A percentile compares a stretch with the other conserved stretches of the same genome.
Conservation (phyloP, 805 yeast genomes). For the Sugiyamaella boreocaroliniensis region DNA sequence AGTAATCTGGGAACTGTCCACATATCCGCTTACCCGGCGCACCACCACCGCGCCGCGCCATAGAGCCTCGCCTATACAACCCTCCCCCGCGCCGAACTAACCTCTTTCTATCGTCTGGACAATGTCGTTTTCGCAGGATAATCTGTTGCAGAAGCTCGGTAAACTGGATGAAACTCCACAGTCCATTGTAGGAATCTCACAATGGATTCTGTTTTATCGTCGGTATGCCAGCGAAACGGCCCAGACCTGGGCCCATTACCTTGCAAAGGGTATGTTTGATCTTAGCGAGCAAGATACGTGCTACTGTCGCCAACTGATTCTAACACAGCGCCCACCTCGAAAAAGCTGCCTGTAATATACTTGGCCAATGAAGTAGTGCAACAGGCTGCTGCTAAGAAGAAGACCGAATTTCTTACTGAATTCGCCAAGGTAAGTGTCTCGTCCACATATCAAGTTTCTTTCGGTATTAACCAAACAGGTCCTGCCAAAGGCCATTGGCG, state of each 20-base stretch:
- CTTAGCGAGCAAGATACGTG: too few species aligned
- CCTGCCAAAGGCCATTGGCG: conserved; percentile 33
- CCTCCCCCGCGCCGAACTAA: too few species aligned
- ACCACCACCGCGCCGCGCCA: too few species aligned
- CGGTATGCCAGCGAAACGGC: conserved; percentile 50
- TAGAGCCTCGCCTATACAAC: too few species aligned
- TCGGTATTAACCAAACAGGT: conserved; percentile 13
- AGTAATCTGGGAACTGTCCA: background rate
- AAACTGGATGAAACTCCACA: conserved; percentile 51
- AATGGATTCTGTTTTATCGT: conserved; percentile 66
- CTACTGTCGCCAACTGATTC: background rate
- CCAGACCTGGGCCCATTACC: conserved; percentile 43
- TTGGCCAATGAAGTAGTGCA: conserved; percentile 78
- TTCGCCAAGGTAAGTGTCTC: conserved; percentile 41
- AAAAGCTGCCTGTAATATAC: conserved; percentile 55
- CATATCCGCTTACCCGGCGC: background rate
- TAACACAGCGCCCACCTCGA: conserved; percentile 30
- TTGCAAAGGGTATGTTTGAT: conserved; percentile 15
- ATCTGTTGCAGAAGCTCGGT: conserved; percentile 42
- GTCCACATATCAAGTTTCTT: background rate
- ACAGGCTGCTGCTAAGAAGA: conserved; percentile 59
- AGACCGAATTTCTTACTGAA: conserved; percentile 49
- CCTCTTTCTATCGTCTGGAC: background rate
- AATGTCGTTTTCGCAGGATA: conserved; percentile 47
- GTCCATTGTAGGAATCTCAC: conserved; percentile 65